These are phyloP conservation scores for Scleroderma bovista DNA, from an alignment of 768 basidiomycete genomes.

Conservation along the genomic window DNA sequence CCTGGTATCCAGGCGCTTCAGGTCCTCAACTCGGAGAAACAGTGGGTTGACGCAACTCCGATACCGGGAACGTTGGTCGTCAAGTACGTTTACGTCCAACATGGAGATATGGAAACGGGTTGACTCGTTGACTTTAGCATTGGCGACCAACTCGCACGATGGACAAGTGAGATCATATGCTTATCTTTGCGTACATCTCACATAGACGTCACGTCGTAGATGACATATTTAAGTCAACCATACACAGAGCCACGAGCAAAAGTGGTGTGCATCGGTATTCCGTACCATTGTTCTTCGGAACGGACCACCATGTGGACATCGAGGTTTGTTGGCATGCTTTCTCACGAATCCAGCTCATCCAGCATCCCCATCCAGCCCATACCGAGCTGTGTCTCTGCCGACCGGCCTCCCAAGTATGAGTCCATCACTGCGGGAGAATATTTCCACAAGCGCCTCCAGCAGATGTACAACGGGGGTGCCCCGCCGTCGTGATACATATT, in stretches of 20 bases:
- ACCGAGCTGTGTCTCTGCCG: slow-evolving; percentile 44
- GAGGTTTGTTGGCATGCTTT: slow-evolving; percentile 44
- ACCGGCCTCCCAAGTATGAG: slow-evolving; percentile 61
- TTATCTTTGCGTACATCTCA: too few species aligned
- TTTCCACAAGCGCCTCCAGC: slow-evolving; percentile 66
- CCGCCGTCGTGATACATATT: neutral
- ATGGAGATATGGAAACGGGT: slow-evolving; percentile 22
- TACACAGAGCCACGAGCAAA: slow-evolving; percentile 80
- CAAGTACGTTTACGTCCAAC: slow-evolving; percentile 47
- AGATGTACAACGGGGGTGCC: slow-evolving; percentile 20
- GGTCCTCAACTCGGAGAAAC: slow-evolving; percentile 66
- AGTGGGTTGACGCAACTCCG: slow-evolving; percentile 80
- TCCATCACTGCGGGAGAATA: slow-evolving; percentile 79
- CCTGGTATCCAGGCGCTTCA: slow-evolving; percentile 71
- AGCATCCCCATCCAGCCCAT: slow-evolving; percentile 27
- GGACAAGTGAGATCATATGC: slow-evolving; percentile 62
- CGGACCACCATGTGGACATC: slow-evolving; percentile 77
- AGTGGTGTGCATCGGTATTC: slow-evolving; percentile 71
- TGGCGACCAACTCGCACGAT: slow-evolving; percentile 83
- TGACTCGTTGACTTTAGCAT: slow-evolving; percentile 41
- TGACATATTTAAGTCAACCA: slow-evolving; percentile 85
- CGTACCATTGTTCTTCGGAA: slow-evolving; percentile 87
- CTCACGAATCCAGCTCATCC: too few species aligned
- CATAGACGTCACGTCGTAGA: slow-evolving; percentile 37
- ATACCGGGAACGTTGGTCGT: slow-evolving; percentile 79